Evolutionary conservation across 1,284 basidiomycete genomes (phyloP).

Genomic region (Phylloporus gajari): DNA sequence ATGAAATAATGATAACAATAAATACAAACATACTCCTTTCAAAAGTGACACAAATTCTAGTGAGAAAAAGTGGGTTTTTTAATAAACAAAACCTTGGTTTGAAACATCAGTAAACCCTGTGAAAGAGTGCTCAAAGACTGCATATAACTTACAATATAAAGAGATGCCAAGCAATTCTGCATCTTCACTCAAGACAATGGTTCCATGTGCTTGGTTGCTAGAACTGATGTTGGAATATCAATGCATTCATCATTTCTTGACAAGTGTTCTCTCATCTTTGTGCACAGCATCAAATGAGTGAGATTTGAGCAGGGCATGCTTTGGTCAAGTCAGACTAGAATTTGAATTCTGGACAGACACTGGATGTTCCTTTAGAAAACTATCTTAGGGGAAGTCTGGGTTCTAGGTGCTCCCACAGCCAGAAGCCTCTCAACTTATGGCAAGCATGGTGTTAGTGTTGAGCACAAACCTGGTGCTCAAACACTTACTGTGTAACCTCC

Average conservation of each 20-base stretch:
- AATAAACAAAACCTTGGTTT: no score
- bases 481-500: slow-evolving; percentile 32
- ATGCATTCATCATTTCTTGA: slow-evolving; percentile 38
- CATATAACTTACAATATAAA: no score
- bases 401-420: slow-evolving; percentile 23
- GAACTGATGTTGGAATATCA: slow-evolving; percentile 31
- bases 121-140: no score
- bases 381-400: slow-evolving; percentile 19
- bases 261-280: slow-evolving; percentile 14
- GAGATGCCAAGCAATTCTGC: no score
- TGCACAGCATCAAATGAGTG: slow-evolving; percentile 12
- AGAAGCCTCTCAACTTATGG: slow-evolving; percentile 17
- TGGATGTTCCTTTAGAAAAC: slow-evolving; percentile 31
- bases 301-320: slow-evolving; percentile 42
- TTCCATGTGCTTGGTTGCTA: slow-evolving; percentile 11
- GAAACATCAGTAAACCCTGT: no score
- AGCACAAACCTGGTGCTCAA: neutral
- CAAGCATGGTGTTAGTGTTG: neutral
- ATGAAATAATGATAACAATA: no score
- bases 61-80: no score
- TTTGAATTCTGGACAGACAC: slow-evolving; percentile 22
- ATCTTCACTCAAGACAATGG: slow-evolving; percentile 8
- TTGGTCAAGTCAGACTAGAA: slow-evolving; percentile 28
- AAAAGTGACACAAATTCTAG: no score
- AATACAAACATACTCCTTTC: no score